Evolutionary conservation across 108 stramenopile species (phyloP).

Genomic region (Fragilaria crotonensis): DNA sequence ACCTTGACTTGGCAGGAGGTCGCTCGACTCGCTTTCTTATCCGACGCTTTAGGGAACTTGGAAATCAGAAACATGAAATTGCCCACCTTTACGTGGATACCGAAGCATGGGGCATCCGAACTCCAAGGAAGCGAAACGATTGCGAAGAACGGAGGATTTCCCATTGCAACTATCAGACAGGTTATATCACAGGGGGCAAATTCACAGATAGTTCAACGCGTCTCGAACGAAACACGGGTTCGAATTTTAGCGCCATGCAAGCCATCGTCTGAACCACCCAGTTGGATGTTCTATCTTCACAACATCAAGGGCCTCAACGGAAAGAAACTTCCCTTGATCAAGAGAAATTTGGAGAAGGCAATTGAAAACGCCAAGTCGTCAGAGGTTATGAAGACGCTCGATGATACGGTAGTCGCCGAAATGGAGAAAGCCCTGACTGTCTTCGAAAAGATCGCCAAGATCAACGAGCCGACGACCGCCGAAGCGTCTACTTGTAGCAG

Average conservation of each 20-base stretch:
- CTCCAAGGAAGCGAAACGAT: slow-evolving; percentile 74
- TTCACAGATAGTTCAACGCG: background rate
- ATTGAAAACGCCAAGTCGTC: slow-evolving; percentile 13
- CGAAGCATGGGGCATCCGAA: slow-evolving; percentile 82
- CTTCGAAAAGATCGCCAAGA: slow-evolving; percentile 8
- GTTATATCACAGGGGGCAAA: slow-evolving; percentile 16
- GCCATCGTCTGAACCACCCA: slow-evolving; percentile 35
- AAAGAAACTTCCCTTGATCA: background rate
- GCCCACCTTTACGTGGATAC: slow-evolving; percentile 68
- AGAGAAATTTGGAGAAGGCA: slow-evolving; percentile 21
- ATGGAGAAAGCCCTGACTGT: slow-evolving; percentile 35
- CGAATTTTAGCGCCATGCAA: slow-evolving; percentile 41
- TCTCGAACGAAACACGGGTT: slow-evolving; percentile 4
- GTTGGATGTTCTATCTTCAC: slow-evolving; percentile 71
- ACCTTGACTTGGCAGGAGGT: slow-evolving; percentile 78
- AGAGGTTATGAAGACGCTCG: background rate
- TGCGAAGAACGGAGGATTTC: slow-evolving; percentile 68
- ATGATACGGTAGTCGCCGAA: slow-evolving; percentile 5
- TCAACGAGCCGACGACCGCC: slow-evolving; percentile 1
- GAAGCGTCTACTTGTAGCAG: slow-evolving; percentile 6
- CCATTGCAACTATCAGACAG: slow-evolving; percentile 49
- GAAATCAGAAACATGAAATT: slow-evolving; percentile 54
- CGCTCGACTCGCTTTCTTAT: slow-evolving; percentile 61
- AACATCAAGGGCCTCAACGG: slow-evolving; percentile 29
- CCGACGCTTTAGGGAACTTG: slow-evolving; percentile 74